These are phyloP conservation scores for Trametes polyzona DNA, from an alignment of 1,284 basidiomycete species.

Conservation along the genomic window DNA sequence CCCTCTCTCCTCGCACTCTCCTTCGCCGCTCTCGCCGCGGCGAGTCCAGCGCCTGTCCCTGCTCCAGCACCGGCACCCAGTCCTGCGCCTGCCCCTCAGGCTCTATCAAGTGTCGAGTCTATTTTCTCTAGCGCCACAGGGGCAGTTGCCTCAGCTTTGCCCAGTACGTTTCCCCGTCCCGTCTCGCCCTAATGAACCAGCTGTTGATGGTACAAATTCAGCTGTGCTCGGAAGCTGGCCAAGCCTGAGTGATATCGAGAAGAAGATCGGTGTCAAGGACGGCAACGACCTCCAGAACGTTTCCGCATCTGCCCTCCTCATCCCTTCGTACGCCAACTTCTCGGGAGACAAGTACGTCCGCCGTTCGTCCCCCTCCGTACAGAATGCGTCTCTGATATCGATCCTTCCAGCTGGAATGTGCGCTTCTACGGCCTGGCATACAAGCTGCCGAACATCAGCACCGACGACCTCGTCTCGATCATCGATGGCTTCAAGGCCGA, in stretches of 20 bases:
- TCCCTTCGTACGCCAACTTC: constrained; percentile 33
- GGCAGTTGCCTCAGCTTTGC: constrained; percentile 28
- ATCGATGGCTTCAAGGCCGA: constrained; percentile 30
- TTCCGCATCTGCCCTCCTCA: constrained; percentile 29
- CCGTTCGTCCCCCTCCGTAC: not conserved
- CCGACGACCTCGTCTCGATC: constrained; percentile 29
- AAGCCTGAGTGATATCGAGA: constrained; percentile 33
- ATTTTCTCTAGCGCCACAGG: constrained; percentile 28
- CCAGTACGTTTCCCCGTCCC: constrained; percentile 15
- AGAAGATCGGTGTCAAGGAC: constrained; percentile 24
- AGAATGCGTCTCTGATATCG: not conserved
- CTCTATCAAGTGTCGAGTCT: constrained; percentile 21
- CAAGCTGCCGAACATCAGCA: constrained; percentile 31
- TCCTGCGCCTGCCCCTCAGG: constrained; percentile 27
- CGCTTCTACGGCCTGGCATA: constrained; percentile 34
- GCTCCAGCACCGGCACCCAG: constrained; percentile 15
- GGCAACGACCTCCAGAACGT: constrained; percentile 27
- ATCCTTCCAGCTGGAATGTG: constrained; percentile 28
- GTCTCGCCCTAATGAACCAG: not conserved
- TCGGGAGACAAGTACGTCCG: constrained; percentile 23
- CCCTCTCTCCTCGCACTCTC: constrained; percentile 5
- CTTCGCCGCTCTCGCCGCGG: constrained; percentile 9
- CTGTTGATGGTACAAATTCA: no score
- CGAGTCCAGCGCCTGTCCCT: constrained; percentile 18
- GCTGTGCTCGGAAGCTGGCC: constrained; percentile 32